Percentiles rank a stretch among this genome's conserved stretches.
These are phyloP conservation scores for Paracoccidioides lutzii DNA, from an alignment of 2,329 filamentous ascomycete species.

Conservation along the genomic window DNA sequence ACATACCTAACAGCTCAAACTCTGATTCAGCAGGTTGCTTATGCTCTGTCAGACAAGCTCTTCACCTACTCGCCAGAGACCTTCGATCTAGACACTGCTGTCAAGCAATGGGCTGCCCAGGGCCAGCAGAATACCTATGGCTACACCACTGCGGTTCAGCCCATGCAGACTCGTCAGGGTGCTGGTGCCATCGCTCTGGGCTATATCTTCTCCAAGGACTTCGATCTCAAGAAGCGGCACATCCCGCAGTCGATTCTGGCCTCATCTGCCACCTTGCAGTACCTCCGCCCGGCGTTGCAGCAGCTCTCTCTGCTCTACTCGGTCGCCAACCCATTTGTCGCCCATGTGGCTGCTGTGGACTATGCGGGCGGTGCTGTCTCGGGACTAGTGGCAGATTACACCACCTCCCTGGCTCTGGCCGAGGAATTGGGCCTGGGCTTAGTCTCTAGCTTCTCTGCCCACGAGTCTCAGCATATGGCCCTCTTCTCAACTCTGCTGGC, in stretches of 20 bases:
- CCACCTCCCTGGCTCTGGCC: slow-evolving; percentile 61
- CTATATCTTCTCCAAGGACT: slow-evolving; percentile 96
- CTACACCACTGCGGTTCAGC: slow-evolving; percentile 61
- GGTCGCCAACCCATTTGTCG: slow-evolving; percentile 83
- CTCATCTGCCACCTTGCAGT: slow-evolving; percentile 66
- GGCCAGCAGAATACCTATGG: slow-evolving; percentile 70
- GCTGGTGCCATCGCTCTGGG: slow-evolving; percentile 85
- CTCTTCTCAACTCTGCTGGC: slow-evolving; percentile 75
- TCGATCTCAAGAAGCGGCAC: slow-evolving; percentile 79
- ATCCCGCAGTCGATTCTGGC: slow-evolving; percentile 85
- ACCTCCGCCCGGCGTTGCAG: slow-evolving; percentile 72
- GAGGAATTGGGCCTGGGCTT: slow-evolving; percentile 85
- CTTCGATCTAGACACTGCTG: slow-evolving; percentile 77
- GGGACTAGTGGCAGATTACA: slow-evolving; percentile 78
- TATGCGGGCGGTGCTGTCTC: slow-evolving; percentile 53
- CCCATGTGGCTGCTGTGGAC: slow-evolving; percentile 82
- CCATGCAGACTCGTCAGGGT: slow-evolving; percentile 76
- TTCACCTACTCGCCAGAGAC: slow-evolving; percentile 93
- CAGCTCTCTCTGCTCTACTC: slow-evolving; percentile 85
- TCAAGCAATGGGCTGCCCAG: slow-evolving; percentile 59
- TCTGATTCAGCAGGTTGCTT: slow-evolving; percentile 90
- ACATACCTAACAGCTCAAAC: slow-evolving; percentile 89
- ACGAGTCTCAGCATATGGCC: slow-evolving; percentile 91
- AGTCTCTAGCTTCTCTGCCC: slow-evolving; percentile 70
- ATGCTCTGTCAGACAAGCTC: slow-evolving; percentile 89